phyloP scores from a whole-genome alignment of 768 basidiomycete genomes.

The Mycena rosella region DNA sequence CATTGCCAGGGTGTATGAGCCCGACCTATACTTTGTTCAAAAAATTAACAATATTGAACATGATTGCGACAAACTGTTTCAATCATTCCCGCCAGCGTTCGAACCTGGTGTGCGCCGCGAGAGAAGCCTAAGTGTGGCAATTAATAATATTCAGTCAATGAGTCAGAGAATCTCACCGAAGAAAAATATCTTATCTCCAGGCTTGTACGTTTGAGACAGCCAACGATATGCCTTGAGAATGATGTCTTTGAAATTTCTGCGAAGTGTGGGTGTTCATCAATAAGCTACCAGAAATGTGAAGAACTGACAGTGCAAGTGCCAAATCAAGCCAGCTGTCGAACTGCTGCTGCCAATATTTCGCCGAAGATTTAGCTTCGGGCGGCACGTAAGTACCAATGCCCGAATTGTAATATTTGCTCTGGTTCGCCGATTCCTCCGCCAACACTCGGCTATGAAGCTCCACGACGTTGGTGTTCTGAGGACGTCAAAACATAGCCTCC shows the following conservation, averaged over 20 bases:
- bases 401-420: conserved; percentile 50
- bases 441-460: conserved; percentile 46
- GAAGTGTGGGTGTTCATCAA: neutral
- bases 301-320: conserved; percentile 52
- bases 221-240: conserved; percentile 27
- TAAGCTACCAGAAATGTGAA: neutral
- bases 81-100: conserved; percentile 10
- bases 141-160: neutral
- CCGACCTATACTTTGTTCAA: neutral
- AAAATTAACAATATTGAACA: no score
- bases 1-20: conserved; percentile 2
- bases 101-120: conserved; percentile 7
- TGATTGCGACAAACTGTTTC: neutral
- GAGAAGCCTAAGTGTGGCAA: neutral
- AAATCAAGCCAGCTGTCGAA: conserved; percentile 47
- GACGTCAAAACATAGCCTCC: neutral
- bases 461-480: conserved; percentile 52
- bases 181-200: conserved; percentile 6
- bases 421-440: conserved; percentile 16
- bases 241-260: conserved; percentile 46
- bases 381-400: conserved; percentile 49
- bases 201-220: conserved; percentile 7
- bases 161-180: neutral
- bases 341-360: conserved; percentile 36
- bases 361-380: conserved; percentile 35